Evolutionary conservation across 2,329 filamentous ascomycete species (phyloP).

Genomic region (Colletotrichum magnum): DNA sequence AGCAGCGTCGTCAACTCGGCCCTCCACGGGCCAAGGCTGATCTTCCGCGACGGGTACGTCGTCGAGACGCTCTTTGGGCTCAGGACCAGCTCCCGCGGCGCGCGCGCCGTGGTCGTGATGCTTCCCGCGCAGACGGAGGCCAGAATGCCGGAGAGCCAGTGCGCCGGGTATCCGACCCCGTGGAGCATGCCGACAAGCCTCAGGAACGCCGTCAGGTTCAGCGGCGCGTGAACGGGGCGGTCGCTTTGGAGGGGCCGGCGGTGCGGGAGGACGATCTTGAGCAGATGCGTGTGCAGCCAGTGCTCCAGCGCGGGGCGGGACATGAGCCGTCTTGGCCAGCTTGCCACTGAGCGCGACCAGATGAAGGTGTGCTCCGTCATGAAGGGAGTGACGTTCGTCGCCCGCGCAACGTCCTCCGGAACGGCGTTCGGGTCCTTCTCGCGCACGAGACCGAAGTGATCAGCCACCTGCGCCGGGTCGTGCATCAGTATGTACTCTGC

Average conservation of each 20-base stretch:
- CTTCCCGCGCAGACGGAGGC: constrained; percentile 37
- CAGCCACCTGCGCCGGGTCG: constrained; percentile 43
- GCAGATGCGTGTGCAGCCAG: constrained; percentile 44
- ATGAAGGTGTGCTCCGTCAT: constrained; percentile 42
- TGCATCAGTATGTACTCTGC: constrained; percentile 49
- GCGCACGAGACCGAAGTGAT: constrained; percentile 45
- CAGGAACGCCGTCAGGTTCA: constrained; percentile 45
- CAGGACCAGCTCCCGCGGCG: constrained; percentile 40
- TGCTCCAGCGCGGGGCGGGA: constrained; percentile 42
- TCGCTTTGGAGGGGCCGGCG: constrained; percentile 34
- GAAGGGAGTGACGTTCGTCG: constrained; percentile 28
- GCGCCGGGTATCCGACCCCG: constrained; percentile 46
- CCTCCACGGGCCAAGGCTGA: constrained; percentile 41
- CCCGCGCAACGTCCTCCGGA: background rate
- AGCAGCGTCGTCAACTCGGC: constrained; percentile 44
- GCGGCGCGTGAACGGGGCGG: constrained; percentile 43
- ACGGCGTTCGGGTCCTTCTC: background rate
- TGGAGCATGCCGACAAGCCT: constrained; percentile 41
- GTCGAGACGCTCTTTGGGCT: constrained; percentile 17
- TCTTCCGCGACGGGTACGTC: constrained; percentile 7
- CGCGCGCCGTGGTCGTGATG: constrained; percentile 43
- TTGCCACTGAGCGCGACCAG: constrained; percentile 27
- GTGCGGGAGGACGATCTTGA: constrained; percentile 47
- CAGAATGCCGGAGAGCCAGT: constrained; percentile 46
- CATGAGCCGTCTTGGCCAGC: constrained; percentile 33